Evolutionary conservation across 768 basidiomycete species (phyloP).

Genomic region (Nidula microcarpa): DNA sequence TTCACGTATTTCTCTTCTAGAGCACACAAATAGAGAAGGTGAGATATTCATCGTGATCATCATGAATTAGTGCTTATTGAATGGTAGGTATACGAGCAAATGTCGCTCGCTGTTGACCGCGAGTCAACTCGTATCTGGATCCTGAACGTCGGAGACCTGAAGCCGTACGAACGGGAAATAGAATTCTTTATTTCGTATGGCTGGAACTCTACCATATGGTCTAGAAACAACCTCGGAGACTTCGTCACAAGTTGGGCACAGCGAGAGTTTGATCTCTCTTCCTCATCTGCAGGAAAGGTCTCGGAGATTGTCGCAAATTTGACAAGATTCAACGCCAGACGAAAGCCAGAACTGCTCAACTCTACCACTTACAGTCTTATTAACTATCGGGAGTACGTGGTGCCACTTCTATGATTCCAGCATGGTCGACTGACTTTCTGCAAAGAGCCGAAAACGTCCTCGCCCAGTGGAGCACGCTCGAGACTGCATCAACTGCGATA

Average conservation of each 20-base stretch:
- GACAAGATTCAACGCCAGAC: slow-evolving; percentile 51
- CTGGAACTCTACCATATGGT: slow-evolving; percentile 58
- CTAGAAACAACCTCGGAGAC: slow-evolving; percentile 43
- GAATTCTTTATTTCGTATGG: slow-evolving; percentile 67
- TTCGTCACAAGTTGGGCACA: slow-evolving; percentile 60
- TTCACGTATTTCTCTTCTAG: slow-evolving; percentile 18
- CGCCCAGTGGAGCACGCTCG: slow-evolving; percentile 45
- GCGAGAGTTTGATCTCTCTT: slow-evolving; percentile 55
- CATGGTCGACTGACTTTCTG: not conserved
- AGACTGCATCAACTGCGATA: slow-evolving; percentile 46
- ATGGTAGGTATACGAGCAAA: slow-evolving; percentile 57
- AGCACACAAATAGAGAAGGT: slow-evolving; percentile 53
- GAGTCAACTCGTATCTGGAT: slow-evolving; percentile 64
- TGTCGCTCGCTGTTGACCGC: slow-evolving; percentile 61
- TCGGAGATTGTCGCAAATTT: slow-evolving; percentile 53
- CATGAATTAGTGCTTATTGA: not conserved
- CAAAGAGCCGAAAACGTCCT: slow-evolving; percentile 56
- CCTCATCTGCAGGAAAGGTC: slow-evolving; percentile 35
- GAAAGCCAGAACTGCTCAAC: slow-evolving; percentile 67
- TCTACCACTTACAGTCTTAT: slow-evolving; percentile 58
- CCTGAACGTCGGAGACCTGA: slow-evolving; percentile 74
- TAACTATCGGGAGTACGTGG: slow-evolving; percentile 65
- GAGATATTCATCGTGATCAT: not conserved
- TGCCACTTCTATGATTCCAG: not conserved
- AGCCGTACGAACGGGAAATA: slow-evolving; percentile 68